phyloP scores from a whole-genome alignment of 345 rosid genomes.

The Citropsis articulata region DNA sequence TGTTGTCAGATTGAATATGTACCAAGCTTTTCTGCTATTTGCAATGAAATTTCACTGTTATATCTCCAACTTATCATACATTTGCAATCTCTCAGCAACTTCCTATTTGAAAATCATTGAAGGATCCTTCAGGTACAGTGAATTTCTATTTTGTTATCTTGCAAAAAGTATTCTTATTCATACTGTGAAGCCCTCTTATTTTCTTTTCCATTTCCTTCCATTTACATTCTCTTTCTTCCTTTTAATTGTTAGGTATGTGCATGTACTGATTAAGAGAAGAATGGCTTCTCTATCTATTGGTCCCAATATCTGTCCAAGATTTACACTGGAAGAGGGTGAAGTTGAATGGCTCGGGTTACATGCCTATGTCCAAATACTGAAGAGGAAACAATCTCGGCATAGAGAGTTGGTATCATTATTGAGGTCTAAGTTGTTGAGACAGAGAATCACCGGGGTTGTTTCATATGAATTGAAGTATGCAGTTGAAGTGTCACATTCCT shows the following conservation, averaged over 20 bases:
- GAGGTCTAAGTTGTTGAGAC: slow-evolving; percentile 36
- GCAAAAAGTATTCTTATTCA: background rate
- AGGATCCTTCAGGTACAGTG: slow-evolving; percentile 52
- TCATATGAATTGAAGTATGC: slow-evolving; percentile 51
- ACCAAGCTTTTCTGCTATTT: slow-evolving; percentile 68
- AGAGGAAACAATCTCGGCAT: slow-evolving; percentile 62
- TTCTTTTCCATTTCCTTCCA: background rate
- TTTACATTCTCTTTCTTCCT: background rate
- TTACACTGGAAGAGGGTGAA: slow-evolving; percentile 44
- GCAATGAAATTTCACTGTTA: slow-evolving; percentile 89
- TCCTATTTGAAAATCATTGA: slow-evolving; percentile 38
- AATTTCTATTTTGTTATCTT: background rate
- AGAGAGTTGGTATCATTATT: slow-evolving; percentile 38
- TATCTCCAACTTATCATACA: slow-evolving; percentile 44
- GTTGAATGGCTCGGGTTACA: slow-evolving; percentile 77
- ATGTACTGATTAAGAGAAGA: slow-evolving; percentile 46
- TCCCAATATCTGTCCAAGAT: slow-evolving; percentile 33
- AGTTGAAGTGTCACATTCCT: slow-evolving; percentile 56
- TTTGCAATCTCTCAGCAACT: slow-evolving; percentile 43
- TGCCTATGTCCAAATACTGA: slow-evolving; percentile 57
- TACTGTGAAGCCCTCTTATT: background rate
- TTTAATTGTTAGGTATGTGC: slow-evolving; percentile 48
- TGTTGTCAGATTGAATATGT: slow-evolving; percentile 70
- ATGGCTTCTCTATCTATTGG: slow-evolving; percentile 32
- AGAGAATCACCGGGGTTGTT: slow-evolving; percentile 20